These are phyloP conservation scores for Tarenaya hassleriana DNA, from an alignment of 345 rosid genomes.

Conservation along the genomic window DNA sequence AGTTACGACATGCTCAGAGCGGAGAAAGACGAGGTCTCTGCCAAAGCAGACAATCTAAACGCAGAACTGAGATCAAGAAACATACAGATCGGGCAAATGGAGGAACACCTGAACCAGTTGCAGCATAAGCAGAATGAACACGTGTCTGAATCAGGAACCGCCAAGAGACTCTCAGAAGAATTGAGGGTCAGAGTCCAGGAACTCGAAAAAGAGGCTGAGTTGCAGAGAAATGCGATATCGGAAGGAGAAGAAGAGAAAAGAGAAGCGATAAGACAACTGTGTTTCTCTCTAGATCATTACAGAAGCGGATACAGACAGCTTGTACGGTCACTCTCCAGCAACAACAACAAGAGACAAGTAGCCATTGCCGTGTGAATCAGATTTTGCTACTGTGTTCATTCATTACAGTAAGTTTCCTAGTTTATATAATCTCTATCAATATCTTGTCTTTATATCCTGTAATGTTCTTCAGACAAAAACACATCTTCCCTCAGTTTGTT, in stretches of 20 bases:
- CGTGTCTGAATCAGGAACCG: conserved; percentile 28
- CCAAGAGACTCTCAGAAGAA: conserved; percentile 30
- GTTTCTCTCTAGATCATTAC: conserved; percentile 74
- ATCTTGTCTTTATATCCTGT: too few relatives aligned
- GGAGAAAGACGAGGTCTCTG: conserved; percentile 46
- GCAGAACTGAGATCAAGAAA: conserved; percentile 44
- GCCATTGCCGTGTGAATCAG: conserved; percentile 31
- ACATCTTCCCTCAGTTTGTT: too few relatives aligned
- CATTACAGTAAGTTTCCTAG: conserved; percentile 1
- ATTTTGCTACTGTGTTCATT: conserved; percentile 4
- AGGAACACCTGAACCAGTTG: conserved; percentile 36
- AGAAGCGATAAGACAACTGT: conserved; percentile 86
- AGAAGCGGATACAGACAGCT: conserved; percentile 60
- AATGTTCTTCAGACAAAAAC: too few relatives aligned
- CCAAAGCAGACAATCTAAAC: conserved; percentile 31
- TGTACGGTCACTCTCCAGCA: conserved; percentile 37
- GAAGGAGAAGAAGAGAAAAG: conserved; percentile 70
- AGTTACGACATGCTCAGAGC: conserved; percentile 42
- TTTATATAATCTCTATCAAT: too few relatives aligned
- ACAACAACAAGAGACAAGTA: conserved; percentile 27
- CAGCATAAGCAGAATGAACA: conserved; percentile 30
- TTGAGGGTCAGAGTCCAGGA: conserved; percentile 34
- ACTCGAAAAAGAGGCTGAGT: conserved; percentile 48
- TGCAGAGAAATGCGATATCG: conserved; percentile 36
- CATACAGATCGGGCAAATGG: conserved; percentile 36